Percentiles rank a stretch among this genome's conserved stretches.
phyloP scores from a whole-genome alignment of 2,329 filamentous ascomycete species.

The Diaporthe capsici region DNA sequence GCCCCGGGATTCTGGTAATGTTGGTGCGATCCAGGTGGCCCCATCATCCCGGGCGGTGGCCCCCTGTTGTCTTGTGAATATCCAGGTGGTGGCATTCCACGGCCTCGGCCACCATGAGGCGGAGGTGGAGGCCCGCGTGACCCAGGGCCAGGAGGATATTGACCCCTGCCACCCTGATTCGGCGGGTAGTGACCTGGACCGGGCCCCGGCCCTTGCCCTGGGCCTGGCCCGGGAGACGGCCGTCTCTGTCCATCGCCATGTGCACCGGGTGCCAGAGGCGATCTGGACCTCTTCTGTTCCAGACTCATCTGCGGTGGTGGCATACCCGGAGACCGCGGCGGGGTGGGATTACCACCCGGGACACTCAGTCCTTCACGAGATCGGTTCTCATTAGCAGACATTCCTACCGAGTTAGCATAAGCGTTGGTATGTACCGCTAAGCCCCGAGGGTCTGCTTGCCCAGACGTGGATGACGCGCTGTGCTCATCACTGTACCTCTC shows the following conservation, averaged over 20 bases:
- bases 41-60: conserved; percentile 35
- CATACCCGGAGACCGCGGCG: conserved; percentile 53
- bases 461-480: conserved; percentile 50
- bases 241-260: conserved; percentile 38
- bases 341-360: conserved; percentile 51
- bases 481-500: conserved; percentile 50
- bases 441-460: conserved; percentile 55
- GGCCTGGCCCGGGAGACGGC: conserved; percentile 50
- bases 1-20: conserved; percentile 25
- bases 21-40: conserved; percentile 35
- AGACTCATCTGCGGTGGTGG: conserved; percentile 59
- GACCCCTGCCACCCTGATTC: conserved; percentile 44
- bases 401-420: conserved; percentile 62
- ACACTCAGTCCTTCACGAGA: conserved; percentile 67
- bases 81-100: conserved; percentile 45
- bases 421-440: conserved; percentile 66
- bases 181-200: conserved; percentile 44
- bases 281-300: conserved; percentile 59
- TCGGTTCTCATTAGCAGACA: conserved; percentile 67
- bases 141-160: conserved; percentile 38
- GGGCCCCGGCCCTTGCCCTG: conserved; percentile 45
- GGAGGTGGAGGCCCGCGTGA: conserved; percentile 47
- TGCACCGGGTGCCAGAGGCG: conserved; percentile 56
- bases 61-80: conserved; percentile 35
- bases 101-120: conserved; percentile 41